Percentiles rank a stretch among this genome's conserved stretches.
Conservation (phyloP, 1,284 basidiomycete species). For the Vanrija sp. region DNA sequence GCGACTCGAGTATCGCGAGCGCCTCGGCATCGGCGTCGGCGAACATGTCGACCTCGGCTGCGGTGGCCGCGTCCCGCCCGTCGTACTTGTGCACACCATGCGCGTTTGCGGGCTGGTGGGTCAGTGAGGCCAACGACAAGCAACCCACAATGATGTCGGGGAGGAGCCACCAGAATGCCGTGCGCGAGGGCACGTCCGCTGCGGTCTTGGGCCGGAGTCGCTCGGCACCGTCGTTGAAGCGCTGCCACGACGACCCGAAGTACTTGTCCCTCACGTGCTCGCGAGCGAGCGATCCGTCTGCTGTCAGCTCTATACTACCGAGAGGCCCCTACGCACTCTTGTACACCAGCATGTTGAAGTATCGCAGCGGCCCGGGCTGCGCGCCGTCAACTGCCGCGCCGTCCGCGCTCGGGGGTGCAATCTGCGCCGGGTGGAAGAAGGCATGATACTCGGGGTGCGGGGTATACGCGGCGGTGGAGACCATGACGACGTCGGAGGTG, state of each 20-base stretch:
- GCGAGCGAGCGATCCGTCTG: conserved; percentile 76
- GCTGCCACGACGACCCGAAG: conserved; percentile 61
- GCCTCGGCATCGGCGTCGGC: conserved; percentile 57
- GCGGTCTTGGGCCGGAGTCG: conserved; percentile 18
- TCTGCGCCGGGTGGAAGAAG: conserved; percentile 52
- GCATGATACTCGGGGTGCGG: conserved; percentile 53
- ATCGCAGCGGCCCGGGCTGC: conserved; percentile 23
- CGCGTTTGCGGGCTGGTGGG: conserved; percentile 45
- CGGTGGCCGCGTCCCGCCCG: conserved; percentile 16
- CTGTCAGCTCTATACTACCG: no score
- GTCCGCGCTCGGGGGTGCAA: conserved; percentile 22
- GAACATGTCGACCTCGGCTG: conserved; percentile 32
- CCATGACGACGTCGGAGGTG: conserved; percentile 81
- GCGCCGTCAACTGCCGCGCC: conserved; percentile 1
- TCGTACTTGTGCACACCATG: conserved; percentile 38
- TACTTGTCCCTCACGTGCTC: conserved; percentile 73
- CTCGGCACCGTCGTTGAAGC: conserved; percentile 66
- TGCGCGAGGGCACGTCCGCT: conserved; percentile 51
- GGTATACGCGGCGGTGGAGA: conserved; percentile 56
- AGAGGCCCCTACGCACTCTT: conserved; percentile 44
- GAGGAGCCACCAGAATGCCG: conserved; percentile 50
- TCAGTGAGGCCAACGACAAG: conserved; percentile 63
- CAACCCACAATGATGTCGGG: conserved; percentile 60
- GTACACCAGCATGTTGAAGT: conserved; percentile 54
- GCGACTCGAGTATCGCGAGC: conserved; percentile 79